Conservation (phyloP, 495 filamentous ascomycete species). For the Podospora didyma region DNA sequence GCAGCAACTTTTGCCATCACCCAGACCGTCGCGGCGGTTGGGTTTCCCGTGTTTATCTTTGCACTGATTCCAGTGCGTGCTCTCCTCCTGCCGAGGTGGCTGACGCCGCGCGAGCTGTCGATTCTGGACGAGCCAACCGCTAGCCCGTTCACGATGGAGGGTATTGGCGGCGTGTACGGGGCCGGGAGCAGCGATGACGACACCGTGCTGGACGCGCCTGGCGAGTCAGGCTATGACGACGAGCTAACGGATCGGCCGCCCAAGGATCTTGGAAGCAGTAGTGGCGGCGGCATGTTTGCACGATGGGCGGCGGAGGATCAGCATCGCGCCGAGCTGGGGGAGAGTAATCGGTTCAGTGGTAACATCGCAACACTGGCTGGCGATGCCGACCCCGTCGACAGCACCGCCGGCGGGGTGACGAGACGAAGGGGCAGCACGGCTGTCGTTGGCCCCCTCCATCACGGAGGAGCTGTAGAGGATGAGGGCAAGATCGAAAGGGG, state of each 20-base stretch:
- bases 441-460: background rate
- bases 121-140: conserved; percentile 77
- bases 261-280: background rate
- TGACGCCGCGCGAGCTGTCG: conserved; percentile 63
- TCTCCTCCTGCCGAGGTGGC: conserved; percentile 66
- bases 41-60: conserved; percentile 86
- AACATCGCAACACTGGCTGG: too few species aligned
- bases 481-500: too few species aligned
- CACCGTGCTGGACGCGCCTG: background rate
- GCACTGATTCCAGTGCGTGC: conserved; percentile 73
- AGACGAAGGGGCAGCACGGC: too few species aligned
- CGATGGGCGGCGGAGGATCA: too few species aligned
- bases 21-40: conserved; percentile 90
- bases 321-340: too few species aligned
- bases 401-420: too few species aligned
- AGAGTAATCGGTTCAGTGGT: too few species aligned
- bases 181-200: conserved; percentile 4
- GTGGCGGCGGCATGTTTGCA: background rate
- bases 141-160: conserved; percentile 81
- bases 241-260: background rate
- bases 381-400: too few species aligned
- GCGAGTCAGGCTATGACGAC: background rate
- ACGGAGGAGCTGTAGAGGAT: too few species aligned
- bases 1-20: conserved; percentile 90
- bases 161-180: conserved; percentile 68